Evolutionary conservation across 352 stramenopile species (phyloP).

Genomic region (Peronospora tabacina): DNA sequence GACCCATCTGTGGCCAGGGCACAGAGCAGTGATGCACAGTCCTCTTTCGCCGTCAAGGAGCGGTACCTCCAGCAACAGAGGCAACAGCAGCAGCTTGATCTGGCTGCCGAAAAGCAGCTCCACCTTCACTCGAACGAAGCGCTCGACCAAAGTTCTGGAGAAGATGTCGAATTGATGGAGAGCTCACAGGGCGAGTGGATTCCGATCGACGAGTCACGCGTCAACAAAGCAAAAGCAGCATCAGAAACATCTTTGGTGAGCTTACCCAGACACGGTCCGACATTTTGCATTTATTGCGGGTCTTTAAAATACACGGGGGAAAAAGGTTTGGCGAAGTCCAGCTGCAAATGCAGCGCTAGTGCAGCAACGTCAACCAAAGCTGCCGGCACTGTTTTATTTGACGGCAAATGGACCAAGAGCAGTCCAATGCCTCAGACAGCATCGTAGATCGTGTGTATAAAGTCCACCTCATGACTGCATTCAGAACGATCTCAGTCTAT

Average conservation of each 20-base stretch:
- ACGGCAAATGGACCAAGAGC: constrained; percentile 37
- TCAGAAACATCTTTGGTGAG: constrained; percentile 18
- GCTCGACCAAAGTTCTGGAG: constrained; percentile 29
- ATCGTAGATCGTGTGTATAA: constrained; percentile 19
- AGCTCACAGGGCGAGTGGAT: constrained; percentile 57
- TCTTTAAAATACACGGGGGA: constrained; percentile 38
- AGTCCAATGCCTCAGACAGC: constrained; percentile 18
- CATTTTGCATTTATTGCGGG: constrained; percentile 36
- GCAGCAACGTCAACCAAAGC: constrained; percentile 10
- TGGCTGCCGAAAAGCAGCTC: constrained; percentile 12
- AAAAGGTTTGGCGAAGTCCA: constrained; percentile 34
- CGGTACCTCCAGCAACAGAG: constrained; percentile 33
- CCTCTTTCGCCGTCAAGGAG: constrained; percentile 26
- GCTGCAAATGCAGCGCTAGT: constrained; percentile 34
- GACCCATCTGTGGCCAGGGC: constrained; percentile 17
- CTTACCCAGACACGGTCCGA: constrained; percentile 16
- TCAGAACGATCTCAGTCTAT: constrained; percentile 12
- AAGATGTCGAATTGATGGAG: constrained; percentile 55
- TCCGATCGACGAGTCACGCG: constrained; percentile 23
- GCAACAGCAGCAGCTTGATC: constrained; percentile 32
- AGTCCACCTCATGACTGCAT: constrained; percentile 12
- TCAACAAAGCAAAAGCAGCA: constrained; percentile 10
- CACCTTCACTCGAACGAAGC: constrained; percentile 16
- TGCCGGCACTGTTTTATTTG: constrained; percentile 29
- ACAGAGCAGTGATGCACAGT: constrained; percentile 15